Evolutionary conservation across 1,284 basidiomycete genomes (phyloP).

Genomic region (Ceratobasidium sp.): DNA sequence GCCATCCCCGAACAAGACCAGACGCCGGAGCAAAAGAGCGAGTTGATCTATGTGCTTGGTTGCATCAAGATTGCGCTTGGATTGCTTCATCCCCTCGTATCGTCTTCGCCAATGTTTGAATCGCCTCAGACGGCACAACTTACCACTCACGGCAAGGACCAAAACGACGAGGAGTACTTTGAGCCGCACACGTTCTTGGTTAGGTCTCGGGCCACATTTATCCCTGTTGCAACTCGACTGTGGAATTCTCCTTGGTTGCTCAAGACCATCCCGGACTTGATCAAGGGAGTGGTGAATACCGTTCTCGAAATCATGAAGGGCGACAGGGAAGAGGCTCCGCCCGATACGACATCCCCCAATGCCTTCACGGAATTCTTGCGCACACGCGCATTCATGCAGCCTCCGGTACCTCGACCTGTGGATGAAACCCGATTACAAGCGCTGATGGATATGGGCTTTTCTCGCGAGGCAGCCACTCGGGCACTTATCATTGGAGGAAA

Average conservation of each 20-base stretch:
- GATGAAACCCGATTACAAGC: constrained; percentile 80
- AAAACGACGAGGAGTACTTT: constrained; percentile 76
- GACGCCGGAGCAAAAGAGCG: constrained; percentile 63
- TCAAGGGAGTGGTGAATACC: constrained; percentile 75
- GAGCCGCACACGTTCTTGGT: constrained; percentile 87
- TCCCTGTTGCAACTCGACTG: constrained; percentile 71
- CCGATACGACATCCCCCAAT: constrained; percentile 3
- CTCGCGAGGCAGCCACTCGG: constrained; percentile 78
- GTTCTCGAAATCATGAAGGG: constrained; percentile 82
- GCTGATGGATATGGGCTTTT: constrained; percentile 96
- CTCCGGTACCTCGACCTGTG: constrained; percentile 56
- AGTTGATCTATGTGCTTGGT: constrained; percentile 74
- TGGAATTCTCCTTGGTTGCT: constrained; percentile 89
- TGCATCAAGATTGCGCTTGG: constrained; percentile 82
- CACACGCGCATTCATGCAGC: constrained; percentile 38
- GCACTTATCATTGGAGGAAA: constrained; percentile 86
- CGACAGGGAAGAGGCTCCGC: constrained; percentile 67
- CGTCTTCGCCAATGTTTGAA: constrained; percentile 81
- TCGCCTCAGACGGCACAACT: constrained; percentile 80
- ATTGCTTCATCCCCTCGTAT: constrained; percentile 76
- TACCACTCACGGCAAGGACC: constrained; percentile 75
- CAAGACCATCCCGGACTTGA: constrained; percentile 71
- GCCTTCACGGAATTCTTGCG: constrained; percentile 34
- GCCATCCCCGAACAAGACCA: constrained; percentile 52
- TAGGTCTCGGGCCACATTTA: constrained; percentile 70